phyloP scores from a whole-genome alignment of 305 asterid species.

The Fraxinus latifolia region DNA sequence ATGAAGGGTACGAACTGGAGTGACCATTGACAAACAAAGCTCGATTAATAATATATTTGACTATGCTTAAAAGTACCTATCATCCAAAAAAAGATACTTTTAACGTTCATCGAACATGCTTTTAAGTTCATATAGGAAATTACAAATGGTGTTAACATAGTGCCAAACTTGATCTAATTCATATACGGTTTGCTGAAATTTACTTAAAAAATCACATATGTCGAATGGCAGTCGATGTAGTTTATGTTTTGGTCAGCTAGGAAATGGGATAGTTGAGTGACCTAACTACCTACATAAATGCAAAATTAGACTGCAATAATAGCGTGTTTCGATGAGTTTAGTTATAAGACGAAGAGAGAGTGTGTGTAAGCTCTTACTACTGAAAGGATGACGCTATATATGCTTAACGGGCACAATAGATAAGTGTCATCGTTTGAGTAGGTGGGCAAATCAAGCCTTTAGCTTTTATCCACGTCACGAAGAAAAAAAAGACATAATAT shows the following conservation, averaged over 20 bases:
- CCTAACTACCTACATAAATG: not conserved
- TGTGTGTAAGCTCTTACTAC: not conserved
- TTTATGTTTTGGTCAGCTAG: not conserved
- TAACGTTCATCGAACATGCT: not conserved
- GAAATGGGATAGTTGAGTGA: not conserved
- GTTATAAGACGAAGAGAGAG: not conserved
- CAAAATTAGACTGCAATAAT: not conserved
- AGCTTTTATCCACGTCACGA: too few relatives aligned
- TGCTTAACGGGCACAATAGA: not conserved
- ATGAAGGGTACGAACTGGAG: not conserved
- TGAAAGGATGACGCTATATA: not conserved
- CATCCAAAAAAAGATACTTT: too few relatives aligned
- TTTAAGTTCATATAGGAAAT: not conserved
- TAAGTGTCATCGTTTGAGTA: not conserved
- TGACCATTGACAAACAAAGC: not conserved
- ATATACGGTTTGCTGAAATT: not conserved
- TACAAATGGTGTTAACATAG: not conserved
- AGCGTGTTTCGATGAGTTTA: not conserved
- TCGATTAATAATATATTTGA: not conserved
- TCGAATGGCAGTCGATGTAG: not conserved
- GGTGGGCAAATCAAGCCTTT: not conserved
- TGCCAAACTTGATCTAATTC: not conserved
- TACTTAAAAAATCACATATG: not conserved
- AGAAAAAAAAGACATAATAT: too few relatives aligned
- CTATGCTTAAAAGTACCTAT: not conserved